Percentiles rank a stretch among this genome's conserved stretches.
Evolutionary conservation across 2,329 filamentous ascomycete genomes (phyloP).

Genomic region (Reticulascus tulasneorum): DNA sequence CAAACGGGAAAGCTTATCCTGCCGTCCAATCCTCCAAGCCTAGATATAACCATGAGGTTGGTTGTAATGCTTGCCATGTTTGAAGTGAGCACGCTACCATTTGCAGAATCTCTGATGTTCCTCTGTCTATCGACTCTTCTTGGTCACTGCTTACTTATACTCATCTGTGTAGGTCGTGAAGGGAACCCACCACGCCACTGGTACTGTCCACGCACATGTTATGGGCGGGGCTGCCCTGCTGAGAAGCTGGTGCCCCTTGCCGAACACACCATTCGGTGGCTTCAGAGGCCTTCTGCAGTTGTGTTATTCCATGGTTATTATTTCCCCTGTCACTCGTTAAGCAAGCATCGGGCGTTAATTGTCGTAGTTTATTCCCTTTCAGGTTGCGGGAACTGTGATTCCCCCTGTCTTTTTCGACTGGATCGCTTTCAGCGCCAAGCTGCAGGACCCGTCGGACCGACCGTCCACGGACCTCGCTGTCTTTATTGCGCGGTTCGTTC

Average conservation of each 20-base stretch:
- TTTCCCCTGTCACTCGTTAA: neutral
- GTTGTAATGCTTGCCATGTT: constrained; percentile 59
- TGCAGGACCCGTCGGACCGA: constrained; percentile 31
- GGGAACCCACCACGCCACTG: constrained; percentile 40
- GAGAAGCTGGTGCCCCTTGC: constrained; percentile 38
- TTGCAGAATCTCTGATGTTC: neutral
- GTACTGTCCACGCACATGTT: constrained; percentile 54
- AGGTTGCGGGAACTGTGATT: constrained; percentile 33
- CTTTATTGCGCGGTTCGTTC: constrained; percentile 34
- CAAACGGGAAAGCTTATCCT: constrained; percentile 39
- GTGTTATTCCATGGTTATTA: constrained; percentile 51
- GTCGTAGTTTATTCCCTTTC: constrained; percentile 40
- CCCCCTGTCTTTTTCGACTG: constrained; percentile 40
- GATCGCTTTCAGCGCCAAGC: constrained; percentile 31
- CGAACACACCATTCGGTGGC: constrained; percentile 34
- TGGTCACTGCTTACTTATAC: constrained; percentile 15
- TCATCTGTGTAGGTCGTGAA: constrained; percentile 36
- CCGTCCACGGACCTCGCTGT: constrained; percentile 37
- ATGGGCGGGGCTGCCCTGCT: constrained; percentile 57
- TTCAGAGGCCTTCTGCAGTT: constrained; percentile 51
- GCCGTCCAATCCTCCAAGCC: constrained; percentile 25
- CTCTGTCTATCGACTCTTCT: neutral
- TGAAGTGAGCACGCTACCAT: constrained; percentile 40
- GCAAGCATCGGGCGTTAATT: constrained; percentile 10
- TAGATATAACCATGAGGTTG: constrained; percentile 44